Percentiles rank a stretch among this genome's conserved stretches.
These are phyloP conservation scores for Candida ascalaphidarum DNA, from an alignment of 805 yeast species.

Conservation along the genomic window DNA sequence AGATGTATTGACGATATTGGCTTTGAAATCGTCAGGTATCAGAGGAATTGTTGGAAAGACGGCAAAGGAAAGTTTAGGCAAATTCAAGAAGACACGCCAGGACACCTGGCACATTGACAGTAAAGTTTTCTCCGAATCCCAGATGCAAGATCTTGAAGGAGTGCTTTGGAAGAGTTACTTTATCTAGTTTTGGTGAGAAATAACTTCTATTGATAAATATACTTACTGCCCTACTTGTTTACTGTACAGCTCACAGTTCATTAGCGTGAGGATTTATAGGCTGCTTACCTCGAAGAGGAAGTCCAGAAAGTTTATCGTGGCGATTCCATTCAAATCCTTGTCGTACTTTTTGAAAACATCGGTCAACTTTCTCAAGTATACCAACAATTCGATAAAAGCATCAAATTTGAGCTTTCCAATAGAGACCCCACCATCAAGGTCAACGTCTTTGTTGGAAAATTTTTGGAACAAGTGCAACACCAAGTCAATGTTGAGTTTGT, in stretches of 20 bases:
- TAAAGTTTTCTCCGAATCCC: constrained; percentile 62
- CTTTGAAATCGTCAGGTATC: constrained; percentile 61
- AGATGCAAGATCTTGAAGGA: constrained; percentile 88
- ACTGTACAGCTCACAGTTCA: too few species aligned
- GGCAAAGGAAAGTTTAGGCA: constrained; percentile 73
- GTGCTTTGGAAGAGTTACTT: constrained; percentile 90
- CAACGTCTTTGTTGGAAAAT: constrained; percentile 35
- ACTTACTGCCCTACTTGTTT: too few species aligned
- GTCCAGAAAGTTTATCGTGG: constrained; percentile 57
- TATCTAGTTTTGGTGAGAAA: constrained; percentile 45
- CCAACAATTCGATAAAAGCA: constrained; percentile 71
- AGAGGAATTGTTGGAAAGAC: constrained; percentile 77
- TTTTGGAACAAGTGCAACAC: constrained; percentile 50
- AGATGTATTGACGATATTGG: constrained; percentile 53
- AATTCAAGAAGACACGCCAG: constrained; percentile 84
- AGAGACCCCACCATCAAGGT: constrained; percentile 9
- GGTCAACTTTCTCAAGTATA: constrained; percentile 68
- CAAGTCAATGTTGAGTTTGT: constrained; percentile 47
- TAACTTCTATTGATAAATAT: too few species aligned
- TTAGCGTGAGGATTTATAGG: constrained; percentile 6
- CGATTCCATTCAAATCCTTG: constrained; percentile 64
- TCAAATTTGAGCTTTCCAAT: constrained; percentile 59
- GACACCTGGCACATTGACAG: constrained; percentile 96
- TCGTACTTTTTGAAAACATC: constrained; percentile 75
- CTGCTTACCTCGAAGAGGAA: constrained; percentile 48